phyloP scores from a whole-genome alignment of 106 monocot genomes.

The Alisma plantagoaquatica region DNA sequence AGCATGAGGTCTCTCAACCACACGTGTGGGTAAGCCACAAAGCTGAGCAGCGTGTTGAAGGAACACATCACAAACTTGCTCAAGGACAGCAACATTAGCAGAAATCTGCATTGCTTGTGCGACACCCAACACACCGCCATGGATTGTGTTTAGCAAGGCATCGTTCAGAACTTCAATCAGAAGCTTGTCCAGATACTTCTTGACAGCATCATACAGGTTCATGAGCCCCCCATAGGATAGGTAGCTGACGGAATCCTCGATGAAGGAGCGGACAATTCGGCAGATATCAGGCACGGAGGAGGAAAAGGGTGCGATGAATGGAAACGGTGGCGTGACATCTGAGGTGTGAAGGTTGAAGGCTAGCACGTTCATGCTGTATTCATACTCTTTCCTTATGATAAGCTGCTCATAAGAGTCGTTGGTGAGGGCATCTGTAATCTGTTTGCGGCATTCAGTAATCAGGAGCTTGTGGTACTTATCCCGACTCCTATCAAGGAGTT shows the following conservation, averaged over 20 bases:
- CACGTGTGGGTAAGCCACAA: constrained; percentile 3
- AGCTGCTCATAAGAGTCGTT: constrained; percentile 11
- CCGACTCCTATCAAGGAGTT: constrained; percentile 13
- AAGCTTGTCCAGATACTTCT: constrained; percentile 14
- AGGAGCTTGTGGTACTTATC: constrained; percentile 19
- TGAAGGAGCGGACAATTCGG: constrained; percentile 12
- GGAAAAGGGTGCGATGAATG: constrained; percentile 18
- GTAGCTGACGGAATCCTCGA: too few relatives aligned
- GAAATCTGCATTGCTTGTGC: constrained; percentile 11
- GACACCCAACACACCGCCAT: not conserved
- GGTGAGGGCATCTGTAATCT: not conserved
- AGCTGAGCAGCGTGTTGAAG: constrained; percentile 6
- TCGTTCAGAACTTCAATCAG: constrained; percentile 15
- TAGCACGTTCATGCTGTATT: constrained; percentile 5
- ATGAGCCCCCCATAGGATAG: too few relatives aligned
- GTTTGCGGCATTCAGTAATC: constrained; percentile 4
- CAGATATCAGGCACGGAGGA: constrained; percentile 10
- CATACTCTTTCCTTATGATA: constrained; percentile 7
- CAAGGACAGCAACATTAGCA: constrained; percentile 8
- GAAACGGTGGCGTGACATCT: constrained; percentile 12
- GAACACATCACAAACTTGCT: constrained; percentile 13
- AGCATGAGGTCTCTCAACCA: constrained; percentile 11
- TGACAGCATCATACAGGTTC: constrained; percentile 5
- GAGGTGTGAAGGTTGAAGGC: constrained; percentile 11
- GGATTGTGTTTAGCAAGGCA: constrained; percentile 8